These are phyloP conservation scores for Penicillium polonicum DNA, from an alignment of 2,329 filamentous ascomycete species.

Conservation along the genomic window DNA sequence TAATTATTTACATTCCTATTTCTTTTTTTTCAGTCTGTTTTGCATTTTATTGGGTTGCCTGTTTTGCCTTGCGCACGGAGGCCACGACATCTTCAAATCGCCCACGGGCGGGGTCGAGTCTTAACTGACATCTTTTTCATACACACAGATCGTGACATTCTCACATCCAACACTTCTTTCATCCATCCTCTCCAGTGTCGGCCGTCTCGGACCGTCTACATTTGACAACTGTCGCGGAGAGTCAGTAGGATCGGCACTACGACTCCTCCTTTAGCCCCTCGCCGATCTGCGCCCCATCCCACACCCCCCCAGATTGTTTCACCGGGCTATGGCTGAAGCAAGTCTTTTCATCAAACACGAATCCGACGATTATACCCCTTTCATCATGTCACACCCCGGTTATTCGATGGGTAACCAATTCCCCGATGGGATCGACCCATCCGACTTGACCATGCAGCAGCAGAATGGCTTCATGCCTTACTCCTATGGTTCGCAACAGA, in stretches of 20 bases:
- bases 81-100: constrained; percentile 5
- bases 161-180: not conserved
- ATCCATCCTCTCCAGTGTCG: not conserved
- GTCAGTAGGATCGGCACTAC: constrained; percentile 11
- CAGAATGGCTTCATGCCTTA: constrained; percentile 52
- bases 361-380: constrained; percentile 60
- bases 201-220: not conserved
- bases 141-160: constrained; percentile 1
- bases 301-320: constrained; percentile 1
- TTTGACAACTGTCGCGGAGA: constrained; percentile 1
- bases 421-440: constrained; percentile 72
- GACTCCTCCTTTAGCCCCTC: constrained; percentile 9
- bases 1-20: constrained; percentile 13
- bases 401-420: constrained; percentile 57
- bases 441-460: constrained; percentile 71
- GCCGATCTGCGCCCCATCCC: constrained; percentile 9
- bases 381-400: constrained; percentile 50
- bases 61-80: constrained; percentile 9
- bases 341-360: constrained; percentile 68
- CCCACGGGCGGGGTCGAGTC: constrained; percentile 10
- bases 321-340: constrained; percentile 52
- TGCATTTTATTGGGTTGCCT: constrained; percentile 17
- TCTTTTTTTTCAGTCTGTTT: not conserved
- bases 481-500: constrained; percentile 63
- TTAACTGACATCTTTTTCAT: constrained; percentile 2